A percentile compares a stretch with the other conserved stretches of the same genome.
Evolutionary conservation across 352 stramenopile genomes (phyloP).

Genomic region (Hyphochytrium catenoides): DNA sequence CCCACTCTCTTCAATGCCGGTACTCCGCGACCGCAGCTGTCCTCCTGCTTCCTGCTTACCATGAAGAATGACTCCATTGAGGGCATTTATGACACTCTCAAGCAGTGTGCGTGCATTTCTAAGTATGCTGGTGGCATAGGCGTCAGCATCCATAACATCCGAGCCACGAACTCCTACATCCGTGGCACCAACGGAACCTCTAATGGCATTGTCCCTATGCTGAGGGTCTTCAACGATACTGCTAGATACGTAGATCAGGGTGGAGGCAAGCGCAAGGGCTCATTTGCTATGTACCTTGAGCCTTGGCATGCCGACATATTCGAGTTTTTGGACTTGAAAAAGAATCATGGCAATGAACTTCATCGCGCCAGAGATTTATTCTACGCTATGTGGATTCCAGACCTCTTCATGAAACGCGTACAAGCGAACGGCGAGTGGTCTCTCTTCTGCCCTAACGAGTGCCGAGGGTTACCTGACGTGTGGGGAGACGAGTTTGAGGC

Average conservation of each 20-base stretch:
- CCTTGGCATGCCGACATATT: slow-evolving; percentile 98
- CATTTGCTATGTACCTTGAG: slow-evolving; percentile 96
- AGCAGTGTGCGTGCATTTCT: slow-evolving; percentile 94
- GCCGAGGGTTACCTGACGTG: slow-evolving; percentile 72
- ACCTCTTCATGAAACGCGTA: slow-evolving; percentile 99
- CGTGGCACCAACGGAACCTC: slow-evolving; percentile 92
- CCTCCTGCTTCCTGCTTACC: slow-evolving; percentile 88
- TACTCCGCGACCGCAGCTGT: slow-evolving; percentile 90
- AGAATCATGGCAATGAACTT: slow-evolving; percentile 97
- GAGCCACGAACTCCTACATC: slow-evolving; percentile 89
- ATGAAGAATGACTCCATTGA: slow-evolving; percentile 99
- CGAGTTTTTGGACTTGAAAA: slow-evolving; percentile 90
- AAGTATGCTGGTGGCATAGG: slow-evolving; percentile 98
- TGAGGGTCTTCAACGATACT: slow-evolving; percentile 99
- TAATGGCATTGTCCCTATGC: slow-evolving; percentile 98
- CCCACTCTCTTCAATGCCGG: slow-evolving; percentile 98
- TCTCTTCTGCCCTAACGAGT: slow-evolving; percentile 96
- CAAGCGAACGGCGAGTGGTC: slow-evolving; percentile 87
- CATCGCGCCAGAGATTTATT: slow-evolving; percentile 92
- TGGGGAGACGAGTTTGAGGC: slow-evolving; percentile 84
- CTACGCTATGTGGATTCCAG: slow-evolving; percentile 95
- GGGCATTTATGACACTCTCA: slow-evolving; percentile 98
- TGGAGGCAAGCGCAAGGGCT: slow-evolving; percentile 90
- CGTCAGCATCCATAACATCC: slow-evolving; percentile 94
- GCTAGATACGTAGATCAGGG: slow-evolving; percentile 97